These are phyloP conservation scores for Tetrastigma voinierianum DNA, from an alignment of 164 flowering plant species.

Conservation along the genomic window DNA sequence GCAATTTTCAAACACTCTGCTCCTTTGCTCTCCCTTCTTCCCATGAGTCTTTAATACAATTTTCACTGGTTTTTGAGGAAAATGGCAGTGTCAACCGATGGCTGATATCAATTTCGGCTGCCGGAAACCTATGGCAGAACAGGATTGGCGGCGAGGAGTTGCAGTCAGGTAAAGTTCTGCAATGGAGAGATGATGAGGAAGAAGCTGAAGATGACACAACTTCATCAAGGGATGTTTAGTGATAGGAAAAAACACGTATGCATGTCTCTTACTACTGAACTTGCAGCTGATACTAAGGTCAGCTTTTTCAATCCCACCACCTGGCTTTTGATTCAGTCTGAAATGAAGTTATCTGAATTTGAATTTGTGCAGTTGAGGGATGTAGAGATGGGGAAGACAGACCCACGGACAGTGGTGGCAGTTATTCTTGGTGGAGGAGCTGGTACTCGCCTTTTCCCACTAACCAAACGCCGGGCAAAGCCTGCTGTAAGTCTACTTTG, in stretches of 20 bases:
- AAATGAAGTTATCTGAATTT: not conserved
- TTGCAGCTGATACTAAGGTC: constrained; percentile 57
- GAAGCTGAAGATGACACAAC: constrained; percentile 32
- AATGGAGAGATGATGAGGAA: constrained; percentile 79
- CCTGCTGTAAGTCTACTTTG: constrained; percentile 63
- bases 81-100: constrained; percentile 54
- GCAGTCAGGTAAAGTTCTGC: constrained; percentile 38
- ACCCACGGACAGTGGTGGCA: constrained; percentile 73
- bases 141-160: constrained; percentile 29
- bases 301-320: not conserved
- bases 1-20: constrained; percentile 1
- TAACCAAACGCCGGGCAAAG: constrained; percentile 87
- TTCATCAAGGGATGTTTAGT: constrained; percentile 1
- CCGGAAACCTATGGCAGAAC: constrained; percentile 31
- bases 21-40: not conserved
- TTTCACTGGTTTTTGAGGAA: constrained; percentile 8
- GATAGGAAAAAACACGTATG: constrained; percentile 24
- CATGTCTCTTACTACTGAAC: constrained; percentile 50
- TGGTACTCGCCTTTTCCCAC: constrained; percentile 96
- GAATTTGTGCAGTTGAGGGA: constrained; percentile 52
- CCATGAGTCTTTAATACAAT: not conserved
- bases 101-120: constrained; percentile 51
- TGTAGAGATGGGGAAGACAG: constrained; percentile 55
- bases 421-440: constrained; percentile 94
- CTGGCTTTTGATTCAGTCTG: not conserved